Conservation (phyloP, 2,329 filamentous ascomycete species). For the Ambrosiella cleistominuta region DNA sequence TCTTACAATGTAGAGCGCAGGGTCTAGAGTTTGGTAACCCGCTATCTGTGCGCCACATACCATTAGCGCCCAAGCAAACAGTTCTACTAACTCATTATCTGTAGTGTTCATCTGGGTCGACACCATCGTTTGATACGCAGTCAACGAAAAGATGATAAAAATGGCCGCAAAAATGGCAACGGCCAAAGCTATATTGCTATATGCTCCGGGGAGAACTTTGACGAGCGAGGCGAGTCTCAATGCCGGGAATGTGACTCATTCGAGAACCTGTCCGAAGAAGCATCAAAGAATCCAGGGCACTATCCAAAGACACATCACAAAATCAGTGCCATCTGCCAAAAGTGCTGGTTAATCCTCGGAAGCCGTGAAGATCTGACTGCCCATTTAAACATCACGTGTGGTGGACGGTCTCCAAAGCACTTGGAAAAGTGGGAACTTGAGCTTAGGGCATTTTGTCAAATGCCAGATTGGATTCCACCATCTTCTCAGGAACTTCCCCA, state of each 20-base stretch:
- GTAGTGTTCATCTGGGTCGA: conserved; percentile 10
- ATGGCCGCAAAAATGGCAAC: conserved; percentile 10
- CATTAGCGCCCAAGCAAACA: neutral
- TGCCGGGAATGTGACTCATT: conserved; percentile 11
- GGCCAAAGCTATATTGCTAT: conserved; percentile 13
- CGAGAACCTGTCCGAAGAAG: conserved; percentile 5
- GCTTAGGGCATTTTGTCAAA: conserved; percentile 8
- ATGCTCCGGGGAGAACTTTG: conserved; percentile 11
- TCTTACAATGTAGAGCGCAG: neutral
- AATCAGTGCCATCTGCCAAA: conserved; percentile 12
- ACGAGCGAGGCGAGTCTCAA: conserved; percentile 12
- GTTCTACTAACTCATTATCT: neutral
- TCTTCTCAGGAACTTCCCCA: neutral
- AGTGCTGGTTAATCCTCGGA: conserved; percentile 11
- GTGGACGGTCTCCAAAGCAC: conserved; percentile 11
- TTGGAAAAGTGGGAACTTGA: conserved; percentile 12
- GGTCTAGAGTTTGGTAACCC: neutral
- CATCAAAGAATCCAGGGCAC: neutral
- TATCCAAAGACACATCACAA: conserved; percentile 4
- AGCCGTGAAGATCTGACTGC: conserved; percentile 5
- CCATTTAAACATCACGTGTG: conserved; percentile 7
- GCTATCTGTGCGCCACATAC: neutral
- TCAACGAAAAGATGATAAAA: conserved; percentile 11
- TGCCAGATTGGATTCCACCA: conserved; percentile 9
- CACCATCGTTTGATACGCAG: conserved; percentile 12